Conservation (phyloP, 257 asterid genomes). For the Asclepias syriaca region DNA sequence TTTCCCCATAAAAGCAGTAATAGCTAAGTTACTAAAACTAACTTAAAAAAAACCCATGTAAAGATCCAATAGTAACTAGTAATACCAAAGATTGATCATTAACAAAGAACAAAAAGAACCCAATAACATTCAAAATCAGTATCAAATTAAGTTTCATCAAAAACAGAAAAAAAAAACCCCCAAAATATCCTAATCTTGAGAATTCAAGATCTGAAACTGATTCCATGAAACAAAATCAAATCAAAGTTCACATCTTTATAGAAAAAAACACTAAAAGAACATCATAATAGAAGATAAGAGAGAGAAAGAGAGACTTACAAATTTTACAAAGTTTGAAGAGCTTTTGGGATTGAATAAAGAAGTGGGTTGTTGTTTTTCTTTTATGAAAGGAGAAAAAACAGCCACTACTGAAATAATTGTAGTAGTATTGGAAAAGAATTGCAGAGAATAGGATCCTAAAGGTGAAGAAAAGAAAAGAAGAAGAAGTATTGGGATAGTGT, state of each 20-base stretch:
- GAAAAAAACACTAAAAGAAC: background rate
- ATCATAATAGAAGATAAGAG: background rate
- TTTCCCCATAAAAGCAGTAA: background rate
- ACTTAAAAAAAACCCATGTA: background rate
- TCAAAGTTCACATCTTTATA: background rate
- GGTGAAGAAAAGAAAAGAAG: background rate
- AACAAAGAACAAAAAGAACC: background rate
- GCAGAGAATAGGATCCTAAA: conserved; percentile 10
- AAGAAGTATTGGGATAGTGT: background rate
- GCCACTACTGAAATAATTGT: background rate
- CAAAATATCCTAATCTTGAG: conserved; percentile 1
- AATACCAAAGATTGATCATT: background rate
- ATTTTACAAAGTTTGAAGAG: background rate
- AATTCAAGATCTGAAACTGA: conserved; percentile 14
- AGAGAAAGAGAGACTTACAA: conserved; percentile 7
- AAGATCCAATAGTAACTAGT: conserved; percentile 2
- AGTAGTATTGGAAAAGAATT: background rate
- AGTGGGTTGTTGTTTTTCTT: background rate
- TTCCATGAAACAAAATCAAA: conserved; percentile 2
- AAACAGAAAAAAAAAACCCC: background rate
- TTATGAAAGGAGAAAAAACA: background rate
- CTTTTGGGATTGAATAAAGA: background rate
- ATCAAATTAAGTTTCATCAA: conserved; percentile 3
- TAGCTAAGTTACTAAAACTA: background rate
- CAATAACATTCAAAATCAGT: background rate